Conservation (phyloP, 1,139 yeast species). For the Suhomyces coccinellae region DNA sequence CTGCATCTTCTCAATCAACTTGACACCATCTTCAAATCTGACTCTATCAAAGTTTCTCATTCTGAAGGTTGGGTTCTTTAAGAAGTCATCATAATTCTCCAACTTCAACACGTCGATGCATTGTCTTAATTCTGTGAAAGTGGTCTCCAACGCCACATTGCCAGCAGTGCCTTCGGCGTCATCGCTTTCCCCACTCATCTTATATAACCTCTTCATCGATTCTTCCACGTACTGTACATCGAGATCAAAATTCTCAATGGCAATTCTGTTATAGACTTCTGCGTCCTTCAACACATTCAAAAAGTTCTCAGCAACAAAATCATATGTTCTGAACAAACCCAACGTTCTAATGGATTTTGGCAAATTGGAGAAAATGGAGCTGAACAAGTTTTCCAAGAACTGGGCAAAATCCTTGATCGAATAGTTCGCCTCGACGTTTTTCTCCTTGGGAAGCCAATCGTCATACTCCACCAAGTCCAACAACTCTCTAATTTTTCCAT, state of each 20-base stretch:
- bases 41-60: constrained; percentile 46
- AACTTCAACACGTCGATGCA: constrained; percentile 43
- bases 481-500: constrained; percentile 73
- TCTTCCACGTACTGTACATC: constrained; percentile 44
- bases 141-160: constrained; percentile 43
- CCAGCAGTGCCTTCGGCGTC: constrained; percentile 19
- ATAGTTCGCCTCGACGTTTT: constrained; percentile 64
- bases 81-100: constrained; percentile 43
- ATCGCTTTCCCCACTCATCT: constrained; percentile 21
- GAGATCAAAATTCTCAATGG: constrained; percentile 46
- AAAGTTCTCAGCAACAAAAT: constrained; percentile 75
- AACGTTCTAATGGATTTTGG: constrained; percentile 78
- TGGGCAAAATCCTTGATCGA: constrained; percentile 85
- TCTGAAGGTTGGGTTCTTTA: constrained; percentile 39
- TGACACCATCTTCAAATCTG: constrained; percentile 43
- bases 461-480: constrained; percentile 85
- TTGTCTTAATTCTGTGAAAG: constrained; percentile 48
- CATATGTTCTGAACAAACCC: constrained; percentile 82
- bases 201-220: constrained; percentile 37
- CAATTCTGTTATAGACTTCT: constrained; percentile 34
- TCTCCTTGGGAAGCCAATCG: constrained; percentile 57
- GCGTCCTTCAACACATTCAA: constrained; percentile 59
- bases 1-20: constrained; percentile 39
- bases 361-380: constrained; percentile 80
- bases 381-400: constrained; percentile 81